These are phyloP conservation scores for Saccharomycopsis malanga DNA, from an alignment of 805 yeast genomes.

Conservation along the genomic window DNA sequence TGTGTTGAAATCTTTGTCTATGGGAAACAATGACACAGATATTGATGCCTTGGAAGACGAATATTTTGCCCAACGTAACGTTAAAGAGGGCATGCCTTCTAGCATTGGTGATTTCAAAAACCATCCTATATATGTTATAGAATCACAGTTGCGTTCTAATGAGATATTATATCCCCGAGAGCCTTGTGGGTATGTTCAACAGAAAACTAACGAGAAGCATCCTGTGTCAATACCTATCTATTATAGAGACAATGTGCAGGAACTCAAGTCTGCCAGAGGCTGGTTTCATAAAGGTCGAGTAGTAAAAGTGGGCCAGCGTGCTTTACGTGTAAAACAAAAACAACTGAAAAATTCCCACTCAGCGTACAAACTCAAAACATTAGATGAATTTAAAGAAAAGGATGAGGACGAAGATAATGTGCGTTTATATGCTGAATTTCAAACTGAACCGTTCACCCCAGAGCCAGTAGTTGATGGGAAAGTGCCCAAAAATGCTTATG, in stretches of 20 bases:
- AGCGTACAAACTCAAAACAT: background rate
- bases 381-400: conserved; percentile 27
- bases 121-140: conserved; percentile 82
- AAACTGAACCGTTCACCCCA: conserved; percentile 67
- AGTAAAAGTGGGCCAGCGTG: conserved; percentile 62
- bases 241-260: conserved; percentile 55
- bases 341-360: conserved; percentile 24
- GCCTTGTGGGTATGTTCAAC: conserved; percentile 66
- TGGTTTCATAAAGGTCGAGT: conserved; percentile 84
- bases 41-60: conserved; percentile 50
- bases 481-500: conserved; percentile 69
- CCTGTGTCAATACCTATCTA: conserved; percentile 54
- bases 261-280: conserved; percentile 64
- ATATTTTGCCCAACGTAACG: conserved; percentile 54
- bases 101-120: conserved; percentile 73
- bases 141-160: conserved; percentile 61
- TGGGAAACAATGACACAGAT: conserved; percentile 27
- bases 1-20: conserved; percentile 26
- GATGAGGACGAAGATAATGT: conserved; percentile 49
- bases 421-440: conserved; percentile 68
- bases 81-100: conserved; percentile 82
- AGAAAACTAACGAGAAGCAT: conserved; percentile 30
- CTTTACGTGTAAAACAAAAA: conserved; percentile 43
- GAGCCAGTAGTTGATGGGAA: conserved; percentile 58
- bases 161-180: conserved; percentile 66